Evolutionary conservation across 2,329 filamentous ascomycete species (phyloP).

Genomic region (Davidsoniella australis): DNA sequence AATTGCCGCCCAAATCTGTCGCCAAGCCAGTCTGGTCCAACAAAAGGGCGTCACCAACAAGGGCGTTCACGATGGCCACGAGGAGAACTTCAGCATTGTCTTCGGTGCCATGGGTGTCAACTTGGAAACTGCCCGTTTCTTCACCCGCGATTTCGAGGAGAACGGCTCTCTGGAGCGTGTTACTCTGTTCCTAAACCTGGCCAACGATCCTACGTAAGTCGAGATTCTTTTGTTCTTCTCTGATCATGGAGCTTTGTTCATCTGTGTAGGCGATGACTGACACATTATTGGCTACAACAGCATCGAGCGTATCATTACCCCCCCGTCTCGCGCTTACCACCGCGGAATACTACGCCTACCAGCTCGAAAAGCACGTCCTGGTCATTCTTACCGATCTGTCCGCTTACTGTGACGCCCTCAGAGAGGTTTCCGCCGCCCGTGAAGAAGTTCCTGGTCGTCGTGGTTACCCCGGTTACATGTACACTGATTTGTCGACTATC

Average conservation of each 20-base stretch:
- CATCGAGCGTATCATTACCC: slow-evolving; percentile 99
- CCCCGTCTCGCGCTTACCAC: slow-evolving; percentile 95
- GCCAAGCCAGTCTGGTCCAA: slow-evolving; percentile 86
- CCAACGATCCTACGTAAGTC: slow-evolving; percentile 89
- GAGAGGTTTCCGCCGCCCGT: slow-evolving; percentile 92
- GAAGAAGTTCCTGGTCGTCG: slow-evolving; percentile 98
- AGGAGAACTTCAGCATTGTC: slow-evolving; percentile 99
- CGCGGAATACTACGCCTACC: slow-evolving; percentile 98
- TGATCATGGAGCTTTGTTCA: too few species aligned
- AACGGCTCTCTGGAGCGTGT: slow-evolving; percentile 96
- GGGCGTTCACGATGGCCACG: slow-evolving; percentile 87
- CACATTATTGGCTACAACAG: slow-evolving; percentile 25
- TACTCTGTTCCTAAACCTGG: slow-evolving; percentile 96
- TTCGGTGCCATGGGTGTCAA: slow-evolving; percentile 99
- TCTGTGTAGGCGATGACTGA: too few species aligned
- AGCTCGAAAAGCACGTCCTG: slow-evolving; percentile 97
- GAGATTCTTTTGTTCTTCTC: neutral
- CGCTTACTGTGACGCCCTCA: slow-evolving; percentile 94
- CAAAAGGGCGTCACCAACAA: slow-evolving; percentile 66
- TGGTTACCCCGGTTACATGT: slow-evolving; percentile 99
- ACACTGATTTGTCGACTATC: slow-evolving; percentile 99
- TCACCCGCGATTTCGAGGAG: slow-evolving; percentile 96
- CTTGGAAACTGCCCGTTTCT: slow-evolving; percentile 96
- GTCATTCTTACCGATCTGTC: slow-evolving; percentile 97
- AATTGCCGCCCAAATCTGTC: slow-evolving; percentile 96